Base-by-base conservation (phyloP, 1,284 basidiomycete species). In the Fomes fomentarius region DNA sequence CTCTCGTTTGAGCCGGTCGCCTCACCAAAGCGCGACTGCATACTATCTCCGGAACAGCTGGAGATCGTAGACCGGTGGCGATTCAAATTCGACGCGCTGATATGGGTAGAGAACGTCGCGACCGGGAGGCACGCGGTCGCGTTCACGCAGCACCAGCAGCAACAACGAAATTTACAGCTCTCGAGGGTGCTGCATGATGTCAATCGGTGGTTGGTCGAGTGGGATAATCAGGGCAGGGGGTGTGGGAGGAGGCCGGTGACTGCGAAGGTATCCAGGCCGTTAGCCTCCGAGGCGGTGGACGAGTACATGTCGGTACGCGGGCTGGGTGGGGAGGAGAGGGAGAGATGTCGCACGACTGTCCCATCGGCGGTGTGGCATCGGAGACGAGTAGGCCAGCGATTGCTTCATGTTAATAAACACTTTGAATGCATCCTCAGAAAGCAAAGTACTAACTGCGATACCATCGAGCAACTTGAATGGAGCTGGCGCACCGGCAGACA, bases 101-200 rank as follows among this genome's bases (percentile, higher is more conserved):
- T 51, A 19, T 51, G 49, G 49, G 22, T 51, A 19, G 41, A 51
- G 35, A 43, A 45, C 30, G 30, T 45, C 10, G 17, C 31, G 17
- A 24, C 11, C 5, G 30, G 43, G 4, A 26, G 31, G 9, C 30
- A 45, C 21, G 21, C 11, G 19, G 28, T 22, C 11, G 19, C 21
- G 9, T 45, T 45, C 43, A 17, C 43, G 6, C 49, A 45, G 26
- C 31, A 43, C 10, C 42, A 43, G 33, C 40, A 51, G 33, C 31
- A 33, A n/a, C 39, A 49, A 21, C 47, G 47, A n/a, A 38, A 51
- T 30, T 14, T 35, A 41, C 33, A 34, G 43, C 17, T 45, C 2
- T 45, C 43, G 17, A 31, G 30, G 43, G 34, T 24, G 21, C 31
- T 45, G 12, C 30, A 45, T 21, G 43, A 45, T 15, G 43, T 45